phyloP scores from a whole-genome alignment of 768 basidiomycete genomes.

The Amanita fuliginea region DNA sequence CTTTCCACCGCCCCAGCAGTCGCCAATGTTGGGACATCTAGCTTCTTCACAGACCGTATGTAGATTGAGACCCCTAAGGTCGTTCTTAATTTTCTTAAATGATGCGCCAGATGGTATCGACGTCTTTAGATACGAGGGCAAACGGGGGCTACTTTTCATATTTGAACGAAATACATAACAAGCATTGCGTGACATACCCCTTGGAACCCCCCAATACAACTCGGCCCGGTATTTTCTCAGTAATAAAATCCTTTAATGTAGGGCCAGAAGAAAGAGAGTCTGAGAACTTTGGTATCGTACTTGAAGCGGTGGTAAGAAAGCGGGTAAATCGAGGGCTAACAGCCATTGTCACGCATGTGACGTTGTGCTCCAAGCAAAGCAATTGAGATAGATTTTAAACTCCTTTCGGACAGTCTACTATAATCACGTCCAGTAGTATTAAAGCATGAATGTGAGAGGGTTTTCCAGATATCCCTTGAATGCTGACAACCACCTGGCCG shows the following conservation, averaged over 20 bases:
- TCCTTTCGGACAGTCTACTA: neutral
- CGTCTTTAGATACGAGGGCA: slow-evolving; percentile 84
- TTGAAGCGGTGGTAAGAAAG: slow-evolving; percentile 19
- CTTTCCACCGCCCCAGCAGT: slow-evolving; percentile 92
- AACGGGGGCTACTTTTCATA: slow-evolving; percentile 51
- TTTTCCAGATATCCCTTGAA: slow-evolving; percentile 98
- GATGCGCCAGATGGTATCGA: slow-evolving; percentile 83
- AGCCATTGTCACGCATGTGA: neutral
- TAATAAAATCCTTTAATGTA: slow-evolving; percentile 71
- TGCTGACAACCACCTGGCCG: slow-evolving; percentile 82
- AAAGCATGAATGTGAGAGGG: slow-evolving; percentile 94
- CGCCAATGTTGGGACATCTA: slow-evolving; percentile 98
- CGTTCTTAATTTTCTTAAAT: slow-evolving; percentile 89
- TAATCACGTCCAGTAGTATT: slow-evolving; percentile 14
- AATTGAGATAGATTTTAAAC: too few relatives aligned
- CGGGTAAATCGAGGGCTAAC: slow-evolving; percentile 8
- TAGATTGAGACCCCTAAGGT: slow-evolving; percentile 80
- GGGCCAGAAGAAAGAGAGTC: slow-evolving; percentile 56
- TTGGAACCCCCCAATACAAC: slow-evolving; percentile 64
- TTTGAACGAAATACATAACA: slow-evolving; percentile 1
- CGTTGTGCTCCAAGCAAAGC: too few relatives aligned
- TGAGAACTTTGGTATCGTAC: slow-evolving; percentile 30
- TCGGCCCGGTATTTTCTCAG: slow-evolving; percentile 43
- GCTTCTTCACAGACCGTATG: slow-evolving; percentile 99
- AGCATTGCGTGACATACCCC: slow-evolving; percentile 31